A percentile compares a stretch with the other conserved stretches of the same genome.
phyloP scores from a whole-genome alignment of 169 alveolate species.

The Plasmodium berghei region DNA sequence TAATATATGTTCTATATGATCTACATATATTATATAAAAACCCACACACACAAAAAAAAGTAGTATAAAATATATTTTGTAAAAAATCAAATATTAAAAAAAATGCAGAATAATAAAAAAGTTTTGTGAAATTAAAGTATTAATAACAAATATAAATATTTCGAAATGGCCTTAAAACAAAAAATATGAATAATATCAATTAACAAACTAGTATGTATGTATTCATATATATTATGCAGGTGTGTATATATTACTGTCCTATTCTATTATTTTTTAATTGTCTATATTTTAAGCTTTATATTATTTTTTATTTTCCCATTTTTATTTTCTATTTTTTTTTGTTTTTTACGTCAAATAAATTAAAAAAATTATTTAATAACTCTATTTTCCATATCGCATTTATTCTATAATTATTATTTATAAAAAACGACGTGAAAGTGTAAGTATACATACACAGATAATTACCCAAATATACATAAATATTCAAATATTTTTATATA shows the following conservation, averaged over 20 bases:
- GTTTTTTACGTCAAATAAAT: no score
- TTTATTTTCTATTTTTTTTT: background rate
- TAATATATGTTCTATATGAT: background rate
- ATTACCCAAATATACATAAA: background rate
- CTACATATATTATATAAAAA: conserved; percentile 5
- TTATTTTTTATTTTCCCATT: conserved; percentile 9
- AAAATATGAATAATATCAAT: background rate
- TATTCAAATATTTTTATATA: background rate
- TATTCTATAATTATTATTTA: no score
- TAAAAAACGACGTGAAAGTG: background rate
- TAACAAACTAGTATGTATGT: conserved; percentile 7
- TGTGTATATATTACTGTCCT: background rate
- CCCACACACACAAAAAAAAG: conserved; percentile 10
- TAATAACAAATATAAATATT: background rate
- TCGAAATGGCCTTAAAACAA: conserved; percentile 1
- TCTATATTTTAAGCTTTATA: background rate
- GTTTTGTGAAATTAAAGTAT: background rate
- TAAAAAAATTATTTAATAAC: no score
- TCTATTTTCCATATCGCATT: no score
- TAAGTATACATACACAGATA: conserved; percentile 1
- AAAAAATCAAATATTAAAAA: conserved; percentile 27
- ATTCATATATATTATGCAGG: background rate
- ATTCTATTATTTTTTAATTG: no score
- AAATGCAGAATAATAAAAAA: background rate
- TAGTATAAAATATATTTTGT: background rate